These are phyloP conservation scores for Debaryomyces hansenii DNA, from an alignment of 805 yeast species.

Conservation along the genomic window DNA sequence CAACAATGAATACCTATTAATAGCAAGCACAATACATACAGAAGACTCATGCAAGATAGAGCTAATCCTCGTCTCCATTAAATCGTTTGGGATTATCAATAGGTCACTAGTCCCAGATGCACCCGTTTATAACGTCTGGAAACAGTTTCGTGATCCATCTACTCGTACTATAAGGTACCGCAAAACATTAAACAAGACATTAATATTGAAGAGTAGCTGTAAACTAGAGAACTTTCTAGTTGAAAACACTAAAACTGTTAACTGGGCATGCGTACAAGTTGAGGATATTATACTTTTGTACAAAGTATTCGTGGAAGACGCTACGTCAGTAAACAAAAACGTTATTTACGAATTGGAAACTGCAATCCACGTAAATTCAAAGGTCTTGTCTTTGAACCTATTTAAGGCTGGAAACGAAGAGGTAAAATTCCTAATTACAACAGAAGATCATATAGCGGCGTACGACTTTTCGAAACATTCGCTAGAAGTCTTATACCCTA, in stretches of 20 bases:
- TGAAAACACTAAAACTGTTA: neutral
- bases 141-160: slow-evolving; percentile 9
- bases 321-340: neutral
- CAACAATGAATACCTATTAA: slow-evolving; percentile 9
- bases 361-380: neutral
- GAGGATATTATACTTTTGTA: neutral
- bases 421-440: neutral
- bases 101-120: slow-evolving; percentile 2
- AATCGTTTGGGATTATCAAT: slow-evolving; percentile 10
- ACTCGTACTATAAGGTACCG: neutral
- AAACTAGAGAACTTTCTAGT: neutral
- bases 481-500: slow-evolving; percentile 2
- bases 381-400: neutral
- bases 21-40: slow-evolving; percentile 3
- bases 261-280: neutral
- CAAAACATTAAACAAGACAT: neutral
- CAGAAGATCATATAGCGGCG: slow-evolving; percentile 5
- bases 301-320: neutral
- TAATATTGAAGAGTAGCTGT: neutral
- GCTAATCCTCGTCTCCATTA: slow-evolving; percentile 11
- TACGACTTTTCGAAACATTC: slow-evolving; percentile 1
- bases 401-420: neutral
- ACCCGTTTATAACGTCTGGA: slow-evolving; percentile 7
- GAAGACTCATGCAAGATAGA: slow-evolving; percentile 7
- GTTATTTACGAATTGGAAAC: neutral